Evolutionary conservation across 2,329 filamentous ascomycete genomes (phyloP).

Genomic region (Fusarium sp.): DNA sequence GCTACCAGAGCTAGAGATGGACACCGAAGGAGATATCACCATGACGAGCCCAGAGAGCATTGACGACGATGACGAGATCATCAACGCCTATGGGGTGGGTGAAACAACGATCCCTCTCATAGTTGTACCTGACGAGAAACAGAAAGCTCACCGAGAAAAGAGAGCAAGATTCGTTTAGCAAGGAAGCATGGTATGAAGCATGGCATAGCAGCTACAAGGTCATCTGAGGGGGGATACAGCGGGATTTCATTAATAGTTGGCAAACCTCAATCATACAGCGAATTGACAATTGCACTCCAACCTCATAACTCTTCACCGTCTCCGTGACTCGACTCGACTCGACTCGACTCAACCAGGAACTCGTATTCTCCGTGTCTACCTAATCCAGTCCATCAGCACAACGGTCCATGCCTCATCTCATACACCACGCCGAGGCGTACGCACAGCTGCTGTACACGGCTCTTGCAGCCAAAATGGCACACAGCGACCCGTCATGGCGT

Average conservation of each 20-base stretch:
- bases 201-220: neutral
- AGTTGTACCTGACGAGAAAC: neutral
- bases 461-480: constrained; percentile 35
- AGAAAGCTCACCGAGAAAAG: neutral
- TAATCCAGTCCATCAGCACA: constrained; percentile 46
- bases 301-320: neutral
- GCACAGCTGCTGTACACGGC: constrained; percentile 44
- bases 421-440: constrained; percentile 38
- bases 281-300: constrained; percentile 10
- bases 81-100: constrained; percentile 6
- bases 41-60: neutral
- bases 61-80: constrained; percentile 4
- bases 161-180: neutral
- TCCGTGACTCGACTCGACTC: constrained; percentile 8
- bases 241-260: constrained; percentile 14
- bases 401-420: constrained; percentile 39
- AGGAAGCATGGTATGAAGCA: neutral
- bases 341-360: constrained; percentile 33
- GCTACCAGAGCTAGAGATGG: constrained; percentile 6
- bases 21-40: neutral
- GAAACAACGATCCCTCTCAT: neutral
- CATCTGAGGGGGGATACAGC: constrained; percentile 4
- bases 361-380: constrained; percentile 45
- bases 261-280: constrained; percentile 9
- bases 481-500: constrained; percentile 24